Base-by-base conservation (phyloP, 257 asterid genomes). In the Solanum etuberosum region DNA sequence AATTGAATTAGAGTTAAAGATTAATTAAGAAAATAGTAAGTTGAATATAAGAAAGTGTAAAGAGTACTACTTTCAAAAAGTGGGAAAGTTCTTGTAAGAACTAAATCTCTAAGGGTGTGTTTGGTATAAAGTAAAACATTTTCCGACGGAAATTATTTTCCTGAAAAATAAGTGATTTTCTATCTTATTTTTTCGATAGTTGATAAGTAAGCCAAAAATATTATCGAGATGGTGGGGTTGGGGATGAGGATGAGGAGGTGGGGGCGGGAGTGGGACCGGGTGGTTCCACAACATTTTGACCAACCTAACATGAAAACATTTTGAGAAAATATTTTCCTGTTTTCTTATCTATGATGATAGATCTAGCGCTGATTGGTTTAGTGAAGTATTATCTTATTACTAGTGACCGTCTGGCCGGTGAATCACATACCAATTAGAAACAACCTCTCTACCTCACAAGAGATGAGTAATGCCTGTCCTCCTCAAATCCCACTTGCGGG, bases 321-420 rank as follows among this genome's bases (percentile, higher is more conserved):
- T 57, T 57, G 67, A 15, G 15, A 68, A 68, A 68, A 68, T 16
- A 15, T 67, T 67, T 27, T 13, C 73, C 3, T 67, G 0, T 20
- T 54, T 20, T 0, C 25, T 54, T 54, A 20, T 0, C 0, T 54
- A 54, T 54, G 25, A 54, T 20, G 25, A 54, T 54, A 54, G 63
- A 54, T 54, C 11, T 54, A 54, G 0, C 11, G 11, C 20, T 54
- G 63, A 20, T 54, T 6, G 25, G 0, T 11, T 54, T 3, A 7
- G 63, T 54, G 63, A 54, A 54, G 63, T 20, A 54, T 54, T 54
- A 54, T 54, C 63, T 54, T 54, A 54, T 54, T 54, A 54, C 25
- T 54, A 54, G 63, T 54, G 63, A 54, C 25, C 1, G 2, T 11
- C 25, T 54, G 63, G 20, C 5, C 1, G 12, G 25, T 3, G 65